Base-by-base conservation (phyloP, 2,329 filamentous ascomycete genomes). In the Metarhizium guizhouense region DNA sequence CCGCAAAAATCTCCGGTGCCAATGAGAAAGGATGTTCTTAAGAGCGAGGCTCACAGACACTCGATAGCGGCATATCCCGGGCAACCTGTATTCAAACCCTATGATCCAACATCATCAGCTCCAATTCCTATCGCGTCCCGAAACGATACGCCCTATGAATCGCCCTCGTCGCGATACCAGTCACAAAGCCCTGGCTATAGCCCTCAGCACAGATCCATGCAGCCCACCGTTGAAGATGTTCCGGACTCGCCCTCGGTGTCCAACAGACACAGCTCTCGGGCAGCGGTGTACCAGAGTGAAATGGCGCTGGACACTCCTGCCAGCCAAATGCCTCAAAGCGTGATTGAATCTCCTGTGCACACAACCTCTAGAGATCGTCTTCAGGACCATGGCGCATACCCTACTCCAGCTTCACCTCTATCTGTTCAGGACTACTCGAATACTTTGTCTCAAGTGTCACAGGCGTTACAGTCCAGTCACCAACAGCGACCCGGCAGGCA, bases 211-310 rank as follows among this genome's bases (percentile, higher is more conserved):
- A 74, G 75, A 56, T 76, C 77, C 1, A 78, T 83, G 79, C 83
- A 84, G 61, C 81, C 79, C 3, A 85, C 79, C 6, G 82, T 83
- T 6, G 84, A 87, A 64, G 84, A 87, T 59, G 81, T 78, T 6
- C 82, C 83, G 4, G 82, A 84, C 51, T 78, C 79, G 1, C 72
- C 74, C 1, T 61, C 61, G 6, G 66, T 70, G n/a, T 59, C 64
- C 7, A 59, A 62, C 50, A 54, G 63, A 32, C 63, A 60, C 52
- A 60, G 54, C 18, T 59, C 62, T 42, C 62, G 63, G 47, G 57
- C 63, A 50, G 59, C 61, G 32, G 59, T 63, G 18, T 32, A 36
- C 36, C 60, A 62, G n/a, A 72, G 75, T 29, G 73, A 76, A 51
- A 59, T 65, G 52, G 70, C 67, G 3, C 77, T 74, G 55, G 70